Conservation (phyloP, 1,284 basidiomycete species). For the Cutaneotrichosporon daszewskae region DNA sequence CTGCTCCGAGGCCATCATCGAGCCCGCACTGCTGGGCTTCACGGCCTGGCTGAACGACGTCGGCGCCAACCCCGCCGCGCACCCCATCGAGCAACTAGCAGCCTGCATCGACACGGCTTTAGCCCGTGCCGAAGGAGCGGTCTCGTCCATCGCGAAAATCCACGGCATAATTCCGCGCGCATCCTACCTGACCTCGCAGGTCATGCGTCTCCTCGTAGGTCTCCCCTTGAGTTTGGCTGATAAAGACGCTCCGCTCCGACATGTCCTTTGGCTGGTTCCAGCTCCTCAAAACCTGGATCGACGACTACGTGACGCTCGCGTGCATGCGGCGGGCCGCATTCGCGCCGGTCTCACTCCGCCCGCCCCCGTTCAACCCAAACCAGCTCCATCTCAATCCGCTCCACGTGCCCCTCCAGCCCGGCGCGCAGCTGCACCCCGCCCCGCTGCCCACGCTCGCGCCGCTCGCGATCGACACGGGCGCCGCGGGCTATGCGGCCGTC, state of each 20-base stretch:
- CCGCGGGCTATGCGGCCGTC: conserved; percentile 10
- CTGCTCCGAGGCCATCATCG: conserved; percentile 22
- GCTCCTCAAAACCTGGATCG: conserved; percentile 42
- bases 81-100: conserved; percentile 14
- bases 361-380: background rate
- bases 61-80: conserved; percentile 4
- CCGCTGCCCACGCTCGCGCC: conserved; percentile 2
- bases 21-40: conserved; percentile 23
- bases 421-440: background rate
- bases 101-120: conserved; percentile 11
- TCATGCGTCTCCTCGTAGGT: conserved; percentile 35
- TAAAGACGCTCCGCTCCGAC: conserved; percentile 32
- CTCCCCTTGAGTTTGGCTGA: background rate
- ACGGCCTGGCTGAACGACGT: conserved; percentile 25
- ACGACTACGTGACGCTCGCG: conserved; percentile 36
- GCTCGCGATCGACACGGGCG: conserved; percentile 16
- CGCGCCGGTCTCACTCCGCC: conserved; percentile 4
- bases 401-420: background rate
- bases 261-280: conserved; percentile 39
- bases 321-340: conserved; percentile 29
- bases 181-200: conserved; percentile 34
- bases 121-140: conserved; percentile 2
- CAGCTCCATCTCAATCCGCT: background rate
- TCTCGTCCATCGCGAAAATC: background rate
- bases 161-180: conserved; percentile 22